Base-by-base conservation (phyloP, 116 monocot genomes). In the Papilionanthe hybrid region DNA sequence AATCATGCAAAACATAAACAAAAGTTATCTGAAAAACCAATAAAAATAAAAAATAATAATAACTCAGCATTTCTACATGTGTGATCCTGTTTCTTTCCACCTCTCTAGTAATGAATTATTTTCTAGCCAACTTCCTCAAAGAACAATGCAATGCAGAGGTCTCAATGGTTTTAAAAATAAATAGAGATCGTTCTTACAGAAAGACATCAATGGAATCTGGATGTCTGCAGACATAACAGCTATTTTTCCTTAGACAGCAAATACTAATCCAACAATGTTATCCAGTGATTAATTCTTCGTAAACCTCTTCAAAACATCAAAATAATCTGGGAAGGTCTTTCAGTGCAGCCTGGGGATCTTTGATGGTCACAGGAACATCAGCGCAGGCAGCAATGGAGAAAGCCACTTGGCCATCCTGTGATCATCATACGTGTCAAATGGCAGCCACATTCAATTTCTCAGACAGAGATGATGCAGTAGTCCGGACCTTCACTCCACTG, bases 321-420 rank as follows among this genome's bases (percentile, higher is more conserved):
- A 99, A 74, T 93, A 99, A 79, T 99, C 91, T 1, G 99, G 99
- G 78, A 99, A 99, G 17, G 99, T 99, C 85, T 99, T 99, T 53
- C 99, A 4, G 99, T 99, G 89, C 95, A 95, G 27, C 91, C 90
- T 1, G 99, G n/a, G n/a, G 99, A 53, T 99, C 99, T 17, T 82
- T 93, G 30, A 99, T 95, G 9, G 91, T 99, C 22, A 99, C 91
- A 9, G 91, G 93, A 23, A 99, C 93, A 80, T 92, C 93, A 7
- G 90, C 81, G 79, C 95, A 99, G 15, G 99, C 99, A 29, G 99
- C 95, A 30, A 95, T 82, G 53, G 99, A 99, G 66, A 99, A 99
- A 29, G 99, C 93, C 99, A 99, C n/a, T n/a, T 95, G 17, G 99
- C 99, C 99, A 99, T 99, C 53, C 99, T 86, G 75, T 99, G 99